These are phyloP conservation scores for Blechomonas ayalai DNA, from an alignment of 208 protist species.

Conservation along the genomic window DNA sequence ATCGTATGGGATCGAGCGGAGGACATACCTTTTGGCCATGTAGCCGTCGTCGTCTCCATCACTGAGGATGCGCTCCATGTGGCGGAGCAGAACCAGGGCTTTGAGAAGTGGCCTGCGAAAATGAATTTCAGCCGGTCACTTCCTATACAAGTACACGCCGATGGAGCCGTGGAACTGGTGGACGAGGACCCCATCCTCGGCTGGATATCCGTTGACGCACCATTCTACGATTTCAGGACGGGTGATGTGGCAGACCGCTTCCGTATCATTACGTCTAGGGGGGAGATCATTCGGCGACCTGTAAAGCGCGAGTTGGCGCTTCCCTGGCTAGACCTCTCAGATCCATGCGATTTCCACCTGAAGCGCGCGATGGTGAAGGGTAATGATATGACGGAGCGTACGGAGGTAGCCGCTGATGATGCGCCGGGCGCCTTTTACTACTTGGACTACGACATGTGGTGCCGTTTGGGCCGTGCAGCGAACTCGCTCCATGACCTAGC, in stretches of 20 bases:
- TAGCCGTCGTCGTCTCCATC: slow-evolving; percentile 37
- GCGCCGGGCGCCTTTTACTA: slow-evolving; percentile 64
- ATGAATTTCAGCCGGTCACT: slow-evolving; percentile 48
- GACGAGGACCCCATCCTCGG: slow-evolving; percentile 48
- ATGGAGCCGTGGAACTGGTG: slow-evolving; percentile 22
- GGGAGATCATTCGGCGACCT: slow-evolving; percentile 35
- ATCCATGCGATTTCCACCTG: slow-evolving; percentile 50
- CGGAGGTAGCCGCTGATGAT: slow-evolving; percentile 20
- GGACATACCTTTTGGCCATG: slow-evolving; percentile 49
- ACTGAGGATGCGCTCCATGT: slow-evolving; percentile 19
- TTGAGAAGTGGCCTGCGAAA: slow-evolving; percentile 36
- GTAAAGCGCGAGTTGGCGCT: slow-evolving; percentile 32
- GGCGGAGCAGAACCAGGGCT: slow-evolving; percentile 71
- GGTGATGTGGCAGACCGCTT: slow-evolving; percentile 55
- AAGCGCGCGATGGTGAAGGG: slow-evolving; percentile 24
- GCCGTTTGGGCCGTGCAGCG: slow-evolving; percentile 44
- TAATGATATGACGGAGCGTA: slow-evolving; percentile 6
- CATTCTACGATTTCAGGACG: slow-evolving; percentile 34
- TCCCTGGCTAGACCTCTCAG: slow-evolving; percentile 35
- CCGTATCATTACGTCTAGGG: slow-evolving; percentile 27
- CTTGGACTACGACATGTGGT: slow-evolving; percentile 76
- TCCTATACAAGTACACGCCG: slow-evolving; percentile 7
- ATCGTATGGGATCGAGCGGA: slow-evolving; percentile 45
- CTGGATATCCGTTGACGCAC: slow-evolving; percentile 41
- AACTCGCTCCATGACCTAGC: slow-evolving; percentile 58